These are phyloP conservation scores for Globisporangium iwayamae DNA, from an alignment of 352 stramenopile species.

Conservation along the genomic window DNA sequence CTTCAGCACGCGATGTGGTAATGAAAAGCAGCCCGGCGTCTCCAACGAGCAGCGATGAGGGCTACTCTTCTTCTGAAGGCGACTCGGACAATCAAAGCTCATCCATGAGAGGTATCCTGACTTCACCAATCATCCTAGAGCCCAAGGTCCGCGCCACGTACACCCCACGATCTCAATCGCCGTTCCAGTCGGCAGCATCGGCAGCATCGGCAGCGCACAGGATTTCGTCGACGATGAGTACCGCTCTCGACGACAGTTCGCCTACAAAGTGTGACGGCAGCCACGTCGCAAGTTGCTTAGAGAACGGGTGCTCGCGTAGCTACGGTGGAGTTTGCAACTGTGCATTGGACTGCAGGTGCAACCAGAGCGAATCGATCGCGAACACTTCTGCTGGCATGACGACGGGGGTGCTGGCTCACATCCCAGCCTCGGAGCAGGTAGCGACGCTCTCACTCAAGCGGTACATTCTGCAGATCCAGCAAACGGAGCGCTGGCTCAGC, in stretches of 20 bases:
- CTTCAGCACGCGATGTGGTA: not conserved
- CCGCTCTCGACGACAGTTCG: not conserved
- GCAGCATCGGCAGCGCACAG: not conserved
- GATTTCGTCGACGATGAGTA: not conserved
- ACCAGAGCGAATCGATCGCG: constrained; percentile 4
- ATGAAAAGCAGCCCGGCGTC: constrained; percentile 1
- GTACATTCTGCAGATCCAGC: constrained; percentile 33
- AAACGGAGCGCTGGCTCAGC: constrained; percentile 13
- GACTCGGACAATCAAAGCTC: constrained; percentile 1
- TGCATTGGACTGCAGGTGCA: constrained; percentile 45
- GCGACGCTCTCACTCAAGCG: constrained; percentile 23
- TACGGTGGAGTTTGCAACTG: constrained; percentile 70
- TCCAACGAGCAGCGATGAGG: constrained; percentile 3
- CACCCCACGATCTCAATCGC: not conserved
- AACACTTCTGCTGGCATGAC: constrained; percentile 8
- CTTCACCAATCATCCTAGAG: not conserved
- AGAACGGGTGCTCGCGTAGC: constrained; percentile 63
- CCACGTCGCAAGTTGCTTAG: constrained; percentile 48
- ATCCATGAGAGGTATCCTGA: constrained; percentile 1
- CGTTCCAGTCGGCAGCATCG: not conserved
- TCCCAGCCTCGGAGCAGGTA: not conserved
- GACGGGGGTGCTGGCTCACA: not conserved
- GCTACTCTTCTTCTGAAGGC: not conserved
- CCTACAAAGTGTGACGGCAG: constrained; percentile 27
- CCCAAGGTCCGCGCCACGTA: not conserved